Base-by-base conservation (phyloP, 139 green algal genomes). In the Auxenochlorella protothecoides region DNA sequence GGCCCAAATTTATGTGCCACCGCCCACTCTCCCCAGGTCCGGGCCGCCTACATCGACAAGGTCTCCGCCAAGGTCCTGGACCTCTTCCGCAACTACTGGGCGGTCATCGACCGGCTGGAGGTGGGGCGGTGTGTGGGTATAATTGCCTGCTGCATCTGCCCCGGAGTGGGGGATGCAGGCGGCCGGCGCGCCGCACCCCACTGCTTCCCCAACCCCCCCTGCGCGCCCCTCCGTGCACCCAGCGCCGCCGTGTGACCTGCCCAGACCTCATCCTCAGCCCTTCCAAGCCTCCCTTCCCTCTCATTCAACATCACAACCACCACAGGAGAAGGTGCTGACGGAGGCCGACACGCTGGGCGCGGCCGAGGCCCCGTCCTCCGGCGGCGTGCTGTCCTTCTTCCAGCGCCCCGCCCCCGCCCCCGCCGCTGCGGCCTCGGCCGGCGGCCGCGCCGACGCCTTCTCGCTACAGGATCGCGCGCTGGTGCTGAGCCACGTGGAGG, bases 71-170 rank as follows among this genome's bases (percentile, higher is more conserved):
- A 97, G 66, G 81, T 97, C 59, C 78, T 90, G 3, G 76, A 84
- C 8, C 88, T 98, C 76, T 96, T 97, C 78, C 76, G 82, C 16
- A 87, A 84, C 53, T 98, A 98, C 86, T 89, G 95, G 55, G 68
- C 69, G 5, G 78, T 84, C 15, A 82, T 97, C 72, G 90, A 96
- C 68, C 69, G 77, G 53, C 76, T 93, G 9, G 83, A 88, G 74
- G 76, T 84, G 14, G 16, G 59, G 53, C 13, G 5, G 16, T 61
- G 7, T 44, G 27, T 44, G 27, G 27, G 27, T 1, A 44, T 44
- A 44, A 0, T 2, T 44, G 27, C 27, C 27, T 1, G 27, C 27
- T 44, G 27, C 27, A 44, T 44, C 27, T 44, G 1, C 27, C 27
- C 27, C 1, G 27, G 27, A 44, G 27, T 44, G 27, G 27, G 27